Evolutionary conservation across 495 filamentous ascomycete genomes (phyloP).

Genomic region (Parathielavia hyrcaniae): DNA sequence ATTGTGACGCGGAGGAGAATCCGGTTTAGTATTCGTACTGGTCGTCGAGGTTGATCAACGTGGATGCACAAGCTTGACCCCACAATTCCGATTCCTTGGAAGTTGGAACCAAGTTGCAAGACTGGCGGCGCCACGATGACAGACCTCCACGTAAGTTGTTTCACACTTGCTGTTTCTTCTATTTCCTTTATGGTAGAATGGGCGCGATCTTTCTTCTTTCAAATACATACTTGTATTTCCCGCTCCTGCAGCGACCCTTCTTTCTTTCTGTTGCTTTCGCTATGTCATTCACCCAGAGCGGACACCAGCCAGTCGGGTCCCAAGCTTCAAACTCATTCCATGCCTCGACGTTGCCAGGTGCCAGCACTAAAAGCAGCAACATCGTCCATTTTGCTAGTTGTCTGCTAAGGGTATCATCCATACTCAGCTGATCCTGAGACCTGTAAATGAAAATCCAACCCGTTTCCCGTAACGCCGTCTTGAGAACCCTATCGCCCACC

Average conservation of each 20-base stretch:
- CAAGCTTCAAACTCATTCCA: neutral
- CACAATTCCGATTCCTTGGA: neutral
- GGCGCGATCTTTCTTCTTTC: too few species aligned
- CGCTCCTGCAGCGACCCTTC: too few species aligned
- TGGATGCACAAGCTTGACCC: too few species aligned
- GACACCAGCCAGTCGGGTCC: too few species aligned
- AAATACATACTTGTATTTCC: too few species aligned
- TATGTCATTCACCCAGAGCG: too few species aligned
- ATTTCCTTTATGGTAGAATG: too few species aligned
- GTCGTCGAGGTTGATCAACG: neutral
- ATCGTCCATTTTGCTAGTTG: neutral
- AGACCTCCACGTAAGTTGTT: too few species aligned
- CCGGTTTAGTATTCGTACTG: neutral
- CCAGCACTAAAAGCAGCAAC: neutral
- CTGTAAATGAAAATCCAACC: constrained; percentile 2
- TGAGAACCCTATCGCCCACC: too few species aligned
- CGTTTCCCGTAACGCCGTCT: constrained; percentile 10
- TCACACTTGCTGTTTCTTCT: too few species aligned
- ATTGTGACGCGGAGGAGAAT: too few species aligned
- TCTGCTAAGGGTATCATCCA: constrained; percentile 25
- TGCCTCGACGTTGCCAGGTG: neutral
- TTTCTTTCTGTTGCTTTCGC: too few species aligned
- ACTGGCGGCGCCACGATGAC: neutral
- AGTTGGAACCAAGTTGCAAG: neutral
- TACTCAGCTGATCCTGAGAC: constrained; percentile 1